These are phyloP conservation scores for Blastobotrys apis DNA, from an alignment of 1,139 yeast genomes.

Conservation along the genomic window DNA sequence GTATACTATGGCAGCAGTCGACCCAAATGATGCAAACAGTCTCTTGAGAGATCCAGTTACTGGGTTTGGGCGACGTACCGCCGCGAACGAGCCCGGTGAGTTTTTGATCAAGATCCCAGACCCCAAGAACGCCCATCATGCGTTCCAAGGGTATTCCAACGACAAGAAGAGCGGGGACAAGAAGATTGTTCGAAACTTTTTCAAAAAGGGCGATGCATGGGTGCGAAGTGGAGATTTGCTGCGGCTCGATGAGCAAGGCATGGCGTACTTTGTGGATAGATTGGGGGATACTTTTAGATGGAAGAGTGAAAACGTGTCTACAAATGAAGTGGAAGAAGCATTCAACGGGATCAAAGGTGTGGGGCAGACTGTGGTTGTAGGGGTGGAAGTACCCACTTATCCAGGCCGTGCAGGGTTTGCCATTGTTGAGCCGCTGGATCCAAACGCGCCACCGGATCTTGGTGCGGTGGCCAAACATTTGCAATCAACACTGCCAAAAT, in stretches of 20 bases:
- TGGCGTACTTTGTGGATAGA: constrained; percentile 83
- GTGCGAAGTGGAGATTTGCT: constrained; percentile 85
- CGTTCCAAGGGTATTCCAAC: constrained; percentile 88
- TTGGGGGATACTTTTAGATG: constrained; percentile 95
- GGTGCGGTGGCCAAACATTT: constrained; percentile 42
- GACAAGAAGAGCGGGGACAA: constrained; percentile 74
- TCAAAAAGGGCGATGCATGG: constrained; percentile 87
- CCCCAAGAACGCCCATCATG: constrained; percentile 43
- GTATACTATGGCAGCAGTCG: constrained; percentile 57
- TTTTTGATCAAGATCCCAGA: constrained; percentile 68
- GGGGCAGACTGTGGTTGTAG: constrained; percentile 79
- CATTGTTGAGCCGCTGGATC: constrained; percentile 53
- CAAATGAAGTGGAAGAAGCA: constrained; percentile 91
- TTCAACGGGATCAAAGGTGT: constrained; percentile 42
- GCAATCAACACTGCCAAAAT: constrained; percentile 60
- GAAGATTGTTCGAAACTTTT: constrained; percentile 69
- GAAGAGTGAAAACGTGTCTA: constrained; percentile 94
- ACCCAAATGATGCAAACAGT: constrained; percentile 72
- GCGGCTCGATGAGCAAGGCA: constrained; percentile 61
- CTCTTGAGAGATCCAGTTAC: constrained; percentile 66
- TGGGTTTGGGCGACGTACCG: constrained; percentile 55
- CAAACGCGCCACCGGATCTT: constrained; percentile 29
- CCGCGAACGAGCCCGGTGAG: constrained; percentile 76
- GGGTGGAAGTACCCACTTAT: constrained; percentile 78
- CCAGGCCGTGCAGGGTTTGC: constrained; percentile 97